Evolutionary conservation across 495 filamentous ascomycete species (phyloP).

Genomic region (Neurospora sp.): DNA sequence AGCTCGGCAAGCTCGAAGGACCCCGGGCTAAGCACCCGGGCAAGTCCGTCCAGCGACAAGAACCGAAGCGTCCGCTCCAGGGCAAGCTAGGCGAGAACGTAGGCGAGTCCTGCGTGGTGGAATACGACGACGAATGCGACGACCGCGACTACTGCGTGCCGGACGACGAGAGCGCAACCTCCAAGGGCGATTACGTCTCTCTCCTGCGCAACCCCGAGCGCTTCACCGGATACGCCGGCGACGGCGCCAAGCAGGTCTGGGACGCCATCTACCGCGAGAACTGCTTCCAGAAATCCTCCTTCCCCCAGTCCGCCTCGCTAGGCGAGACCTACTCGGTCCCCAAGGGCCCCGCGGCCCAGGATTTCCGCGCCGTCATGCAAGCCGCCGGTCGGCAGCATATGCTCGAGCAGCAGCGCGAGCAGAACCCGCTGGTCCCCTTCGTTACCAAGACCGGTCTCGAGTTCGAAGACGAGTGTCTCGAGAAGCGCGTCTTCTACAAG

Average conservation of each 20-base stretch:
- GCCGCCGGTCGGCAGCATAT: slow-evolving; percentile 55
- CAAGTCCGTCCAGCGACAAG: slow-evolving; percentile 56
- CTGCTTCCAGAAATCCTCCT: slow-evolving; percentile 71
- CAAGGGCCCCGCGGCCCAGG: slow-evolving; percentile 58
- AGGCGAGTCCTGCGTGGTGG: slow-evolving; percentile 90
- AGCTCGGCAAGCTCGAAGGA: slow-evolving; percentile 86
- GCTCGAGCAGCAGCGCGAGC: slow-evolving; percentile 40
- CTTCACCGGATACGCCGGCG: slow-evolving; percentile 87
- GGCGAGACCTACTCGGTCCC: slow-evolving; percentile 28
- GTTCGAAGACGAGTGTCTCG: slow-evolving; percentile 81
- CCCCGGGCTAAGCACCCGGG: slow-evolving; percentile 84
- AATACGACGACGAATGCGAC: slow-evolving; percentile 97
- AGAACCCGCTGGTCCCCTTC: slow-evolving; percentile 40
- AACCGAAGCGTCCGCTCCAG: slow-evolving; percentile 62
- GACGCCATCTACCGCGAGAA: slow-evolving; percentile 95
- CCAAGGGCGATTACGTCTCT: slow-evolving; percentile 93
- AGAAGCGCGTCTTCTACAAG: slow-evolving; percentile 95
- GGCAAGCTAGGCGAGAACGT: slow-evolving; percentile 78
- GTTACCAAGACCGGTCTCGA: slow-evolving; percentile 48
- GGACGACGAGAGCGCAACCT: slow-evolving; percentile 78
- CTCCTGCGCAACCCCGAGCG: slow-evolving; percentile 88
- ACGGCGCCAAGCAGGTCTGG: slow-evolving; percentile 80
- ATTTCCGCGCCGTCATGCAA: slow-evolving; percentile 74
- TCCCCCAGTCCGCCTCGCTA: slow-evolving; percentile 39
- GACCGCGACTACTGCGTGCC: slow-evolving; percentile 95